Percentiles rank a stretch among this genome's conserved stretches.
Conservation (phyloP, 805 yeast species). For the Yarrowia sp. region DNA sequence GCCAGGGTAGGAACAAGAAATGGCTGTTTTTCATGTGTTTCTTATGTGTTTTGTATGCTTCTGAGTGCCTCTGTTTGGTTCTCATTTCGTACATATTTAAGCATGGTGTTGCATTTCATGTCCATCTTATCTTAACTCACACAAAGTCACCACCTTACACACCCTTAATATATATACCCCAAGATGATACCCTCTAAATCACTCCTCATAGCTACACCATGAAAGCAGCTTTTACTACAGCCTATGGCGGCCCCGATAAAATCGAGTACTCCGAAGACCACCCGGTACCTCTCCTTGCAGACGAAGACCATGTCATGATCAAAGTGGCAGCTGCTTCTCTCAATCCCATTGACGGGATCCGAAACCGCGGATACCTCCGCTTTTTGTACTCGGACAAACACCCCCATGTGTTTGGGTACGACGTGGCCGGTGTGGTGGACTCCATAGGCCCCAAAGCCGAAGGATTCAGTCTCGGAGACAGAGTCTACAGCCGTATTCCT, state of each 20-base stretch:
- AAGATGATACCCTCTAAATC: background rate
- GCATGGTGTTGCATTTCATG: no score
- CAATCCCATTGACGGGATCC: conserved; percentile 57
- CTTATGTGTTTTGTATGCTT: no score
- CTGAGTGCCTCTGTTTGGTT: no score
- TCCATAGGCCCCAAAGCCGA: conserved; percentile 51
- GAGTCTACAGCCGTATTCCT: conserved; percentile 63
- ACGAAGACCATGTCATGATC: conserved; percentile 45
- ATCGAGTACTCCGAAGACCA: conserved; percentile 1
- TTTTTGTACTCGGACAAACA: background rate
- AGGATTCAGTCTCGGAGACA: conserved; percentile 53
- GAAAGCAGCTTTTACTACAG: conserved; percentile 8
- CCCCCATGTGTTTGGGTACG: conserved; percentile 54
- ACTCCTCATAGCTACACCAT: background rate
- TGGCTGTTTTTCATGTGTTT: no score
- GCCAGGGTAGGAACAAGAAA: no score
- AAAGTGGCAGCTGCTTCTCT: conserved; percentile 59
- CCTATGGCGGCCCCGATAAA: conserved; percentile 2
- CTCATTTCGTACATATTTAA: no score
- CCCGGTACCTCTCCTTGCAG: background rate
- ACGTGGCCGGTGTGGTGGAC: conserved; percentile 59
- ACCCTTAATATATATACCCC: background rate
- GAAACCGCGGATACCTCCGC: conserved; percentile 43
- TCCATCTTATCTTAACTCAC: no score
- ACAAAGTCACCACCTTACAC: no score